Evolutionary conservation across 75 land plant genomes (phyloP), one percentile per base, ranked within the genome.

Genomic region (Sequoia sempervirens): DNA sequence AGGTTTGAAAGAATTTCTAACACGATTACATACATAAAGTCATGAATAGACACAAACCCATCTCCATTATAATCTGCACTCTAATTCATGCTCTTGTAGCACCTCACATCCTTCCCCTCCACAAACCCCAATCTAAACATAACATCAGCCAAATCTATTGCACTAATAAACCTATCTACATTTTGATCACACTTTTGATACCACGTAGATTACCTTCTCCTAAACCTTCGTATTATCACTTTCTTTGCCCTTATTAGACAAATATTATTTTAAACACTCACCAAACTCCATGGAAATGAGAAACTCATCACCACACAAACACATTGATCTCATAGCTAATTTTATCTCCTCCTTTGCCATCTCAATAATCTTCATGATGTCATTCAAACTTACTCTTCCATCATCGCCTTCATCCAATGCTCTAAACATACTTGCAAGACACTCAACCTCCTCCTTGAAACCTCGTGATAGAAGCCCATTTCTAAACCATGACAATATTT

Each of bases 141-240:
- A 0, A 93, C 89, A 37, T 68, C 86, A 43, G 86, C 50, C 84
- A 92, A 54, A 84, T 92, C 93, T 30, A 9, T 36, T 41, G 89
- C 90, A 69, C 85, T 89, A 40, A 90, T 90, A 82, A 88, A 86
- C 23, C 93, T 93, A 80, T 93, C 94, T 11, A 66, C 84, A 52
- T 93, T 86, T 83, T 80, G 75, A 75, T 93, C 94, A 91, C 50
- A 93, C 88, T 5, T 45, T 34, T 38, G 91, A 93, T 3, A 91
- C 94, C 41, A 82, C 90, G 30, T 15, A 30, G 8, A 80, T 34
- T 9, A 56, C 38, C 61, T 28, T 13, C 1, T 80, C 58, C 52
- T 52, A 36, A 5, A 50, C 26, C 81, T 46, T 32, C 18, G 5
- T 2, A 28, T 28, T 28, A 23, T 80, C 81, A n/a, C 2, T 34